Evolutionary conservation across 805 yeast genomes (phyloP).

Genomic region (Spathaspora girioi): DNA sequence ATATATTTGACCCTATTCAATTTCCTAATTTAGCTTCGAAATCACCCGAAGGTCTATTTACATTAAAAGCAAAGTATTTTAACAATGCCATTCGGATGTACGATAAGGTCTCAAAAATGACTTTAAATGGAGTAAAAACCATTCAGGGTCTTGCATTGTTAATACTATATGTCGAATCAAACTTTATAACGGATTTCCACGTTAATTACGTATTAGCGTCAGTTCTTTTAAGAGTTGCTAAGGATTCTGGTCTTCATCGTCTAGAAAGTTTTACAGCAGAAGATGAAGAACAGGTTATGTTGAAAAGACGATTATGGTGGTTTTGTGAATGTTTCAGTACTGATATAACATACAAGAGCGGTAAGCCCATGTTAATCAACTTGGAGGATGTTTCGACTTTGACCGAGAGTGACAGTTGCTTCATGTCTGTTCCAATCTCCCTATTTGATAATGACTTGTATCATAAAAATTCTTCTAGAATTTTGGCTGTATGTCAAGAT

Average conservation of each 20-base stretch:
- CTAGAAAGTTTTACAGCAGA: slow-evolving; percentile 12
- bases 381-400: slow-evolving; percentile 16
- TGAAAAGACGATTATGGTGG: slow-evolving; percentile 24
- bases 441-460: slow-evolving; percentile 7
- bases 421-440: slow-evolving; percentile 11
- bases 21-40: slow-evolving; percentile 9
- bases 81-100: slow-evolving; percentile 44
- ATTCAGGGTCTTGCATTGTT: slow-evolving; percentile 50
- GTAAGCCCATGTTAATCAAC: slow-evolving; percentile 24
- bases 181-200: slow-evolving; percentile 21
- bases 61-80: slow-evolving; percentile 14
- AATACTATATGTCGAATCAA: slow-evolving; percentile 28
- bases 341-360: slow-evolving; percentile 26
- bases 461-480: slow-evolving; percentile 3
- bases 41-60: slow-evolving; percentile 9
- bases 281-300: slow-evolving; percentile 10
- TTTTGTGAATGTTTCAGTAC: slow-evolving; percentile 26
- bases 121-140: slow-evolving; percentile 44
- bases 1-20: slow-evolving; percentile 6
- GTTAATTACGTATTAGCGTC: slow-evolving; percentile 22
- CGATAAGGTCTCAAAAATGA: slow-evolving; percentile 42
- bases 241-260: slow-evolving; percentile 27
- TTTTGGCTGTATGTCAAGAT: slow-evolving; percentile 7
- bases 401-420: slow-evolving; percentile 12
- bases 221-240: slow-evolving; percentile 26